Evolutionary conservation across 352 stramenopile species (phyloP).

Genomic region (Lagenidium giganteum): DNA sequence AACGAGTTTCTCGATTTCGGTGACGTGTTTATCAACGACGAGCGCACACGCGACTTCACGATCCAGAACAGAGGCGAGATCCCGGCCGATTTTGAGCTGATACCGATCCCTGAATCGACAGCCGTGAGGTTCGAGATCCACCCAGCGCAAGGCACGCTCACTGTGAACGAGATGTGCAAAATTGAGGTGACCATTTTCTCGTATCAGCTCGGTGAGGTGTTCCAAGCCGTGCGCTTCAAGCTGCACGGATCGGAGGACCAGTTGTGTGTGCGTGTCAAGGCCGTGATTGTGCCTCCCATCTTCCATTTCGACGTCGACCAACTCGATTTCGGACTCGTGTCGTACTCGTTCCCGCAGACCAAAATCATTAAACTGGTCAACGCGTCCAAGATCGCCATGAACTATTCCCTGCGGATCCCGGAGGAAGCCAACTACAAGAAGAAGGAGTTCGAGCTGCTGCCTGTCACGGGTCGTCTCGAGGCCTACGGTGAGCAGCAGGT

Average conservation of each 20-base stretch:
- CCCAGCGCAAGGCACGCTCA: slow-evolving; percentile 48
- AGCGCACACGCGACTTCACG: slow-evolving; percentile 83
- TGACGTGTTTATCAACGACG: slow-evolving; percentile 92
- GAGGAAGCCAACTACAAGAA: slow-evolving; percentile 90
- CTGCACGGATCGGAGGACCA: slow-evolving; percentile 87
- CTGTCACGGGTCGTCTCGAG: slow-evolving; percentile 63
- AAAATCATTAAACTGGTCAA: slow-evolving; percentile 85
- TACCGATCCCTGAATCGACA: slow-evolving; percentile 28
- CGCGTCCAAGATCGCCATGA: slow-evolving; percentile 91
- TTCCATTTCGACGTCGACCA: slow-evolving; percentile 90
- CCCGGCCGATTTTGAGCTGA: slow-evolving; percentile 65
- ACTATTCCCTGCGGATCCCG: slow-evolving; percentile 86
- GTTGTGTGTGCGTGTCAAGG: slow-evolving; percentile 80
- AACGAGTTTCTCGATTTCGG: slow-evolving; percentile 93
- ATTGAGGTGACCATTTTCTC: slow-evolving; percentile 86
- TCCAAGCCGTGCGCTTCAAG: slow-evolving; percentile 76
- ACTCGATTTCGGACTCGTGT: slow-evolving; percentile 90
- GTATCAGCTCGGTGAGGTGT: slow-evolving; percentile 83
- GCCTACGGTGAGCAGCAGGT: slow-evolving; percentile 82
- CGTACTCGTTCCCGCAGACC: slow-evolving; percentile 87
- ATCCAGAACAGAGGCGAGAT: slow-evolving; percentile 96
- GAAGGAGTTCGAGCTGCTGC: slow-evolving; percentile 88
- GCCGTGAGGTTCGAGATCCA: slow-evolving; percentile 34
- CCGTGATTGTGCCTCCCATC: slow-evolving; percentile 89
- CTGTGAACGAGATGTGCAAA: slow-evolving; percentile 76